phyloP scores from a whole-genome alignment of 768 basidiomycete species.

The Coprinellus micaceus region DNA sequence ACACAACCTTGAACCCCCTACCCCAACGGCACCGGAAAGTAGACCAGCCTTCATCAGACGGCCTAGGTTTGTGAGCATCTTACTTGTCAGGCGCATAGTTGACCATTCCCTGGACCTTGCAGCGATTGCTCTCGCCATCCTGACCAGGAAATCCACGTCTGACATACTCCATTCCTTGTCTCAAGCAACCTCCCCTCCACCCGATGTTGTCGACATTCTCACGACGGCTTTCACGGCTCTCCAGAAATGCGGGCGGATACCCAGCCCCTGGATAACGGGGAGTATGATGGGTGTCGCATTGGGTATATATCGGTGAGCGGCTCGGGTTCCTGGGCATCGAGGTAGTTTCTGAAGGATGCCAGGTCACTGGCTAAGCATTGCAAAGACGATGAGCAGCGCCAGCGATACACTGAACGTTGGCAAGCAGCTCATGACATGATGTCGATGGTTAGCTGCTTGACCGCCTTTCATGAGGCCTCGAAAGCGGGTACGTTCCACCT shows the following conservation, averaged over 20 bases:
- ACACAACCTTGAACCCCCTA: conserved; percentile 40
- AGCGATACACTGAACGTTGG: conserved; percentile 46
- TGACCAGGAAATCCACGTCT: conserved; percentile 47
- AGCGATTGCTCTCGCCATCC: conserved; percentile 34
- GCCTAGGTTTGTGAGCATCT: background rate
- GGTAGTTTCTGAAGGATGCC: background rate
- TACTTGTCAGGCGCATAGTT: too few relatives aligned
- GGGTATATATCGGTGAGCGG: conserved; percentile 49
- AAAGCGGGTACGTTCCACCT: conserved; percentile 42
- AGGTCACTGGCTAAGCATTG: conserved; percentile 19
- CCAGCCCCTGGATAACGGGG: conserved; percentile 20
- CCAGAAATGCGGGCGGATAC: conserved; percentile 39
- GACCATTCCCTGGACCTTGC: conserved; percentile 16
- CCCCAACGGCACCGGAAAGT: conserved; percentile 29
- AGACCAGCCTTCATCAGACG: background rate
- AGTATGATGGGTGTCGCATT: conserved; percentile 41
- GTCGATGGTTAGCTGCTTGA: conserved; percentile 55
- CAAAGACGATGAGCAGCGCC: conserved; percentile 34
- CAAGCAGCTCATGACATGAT: conserved; percentile 63
- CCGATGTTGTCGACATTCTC: conserved; percentile 45
- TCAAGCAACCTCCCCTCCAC: conserved; percentile 33
- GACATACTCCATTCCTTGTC: conserved; percentile 61
- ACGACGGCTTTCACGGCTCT: conserved; percentile 43
- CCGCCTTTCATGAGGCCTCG: conserved; percentile 67
- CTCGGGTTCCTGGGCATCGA: background rate